Base-by-base conservation (phyloP, 2,329 filamentous ascomycete species). In the Hysterium pulicare region DNA sequence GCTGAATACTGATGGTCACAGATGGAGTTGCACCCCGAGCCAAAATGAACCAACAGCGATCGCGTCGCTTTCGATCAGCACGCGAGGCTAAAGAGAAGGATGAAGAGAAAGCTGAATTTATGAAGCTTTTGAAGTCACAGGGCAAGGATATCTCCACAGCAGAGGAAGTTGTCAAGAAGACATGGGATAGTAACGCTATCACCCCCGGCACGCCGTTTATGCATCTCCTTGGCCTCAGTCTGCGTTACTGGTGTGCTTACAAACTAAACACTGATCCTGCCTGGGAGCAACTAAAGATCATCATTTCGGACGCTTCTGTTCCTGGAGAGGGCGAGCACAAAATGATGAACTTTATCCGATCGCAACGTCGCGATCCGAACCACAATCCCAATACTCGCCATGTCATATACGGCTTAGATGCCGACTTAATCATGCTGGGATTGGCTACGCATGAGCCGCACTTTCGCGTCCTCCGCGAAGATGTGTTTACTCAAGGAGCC, bases 41-140 rank as follows among this genome's bases (percentile, higher is more conserved):
- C 45, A 98, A 98, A 71, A 98, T 98, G 93, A 98, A 98, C 66
- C 94, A 98, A 66, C 93, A 98, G 71, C 88, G 93, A 48, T 95
- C 93, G 32, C 82, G 93, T 68, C 88, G 93, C 59, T 98, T 98
- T 71, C 85, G 93, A 48, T 87, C 91, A 17, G 93, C 90, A 2
- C 89, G 91, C 66, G 93, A 98, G 66, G 93, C 93, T 13, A 84
- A 89, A 61, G 90, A 97, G 65, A 95, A 96, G 64, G 90, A 94
- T 61, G 83, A 86, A 44, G 89, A 96, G 63, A 95, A 94, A 61
- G 83, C 86, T 50, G 88, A 95, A 64, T 83, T 96, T 37, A 75
- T 90, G 46, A 90, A 91, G 58, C 75, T 95, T 64, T 76, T 97
- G 41, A 87, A 85, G 61, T 82, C 86, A 54, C 86, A 94, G 33